Evolutionary conservation across 176 grass and related monocot species (phyloP), one percentile per base, ranked within the genome.

Genomic region (Saccharum spontaneum): DNA sequence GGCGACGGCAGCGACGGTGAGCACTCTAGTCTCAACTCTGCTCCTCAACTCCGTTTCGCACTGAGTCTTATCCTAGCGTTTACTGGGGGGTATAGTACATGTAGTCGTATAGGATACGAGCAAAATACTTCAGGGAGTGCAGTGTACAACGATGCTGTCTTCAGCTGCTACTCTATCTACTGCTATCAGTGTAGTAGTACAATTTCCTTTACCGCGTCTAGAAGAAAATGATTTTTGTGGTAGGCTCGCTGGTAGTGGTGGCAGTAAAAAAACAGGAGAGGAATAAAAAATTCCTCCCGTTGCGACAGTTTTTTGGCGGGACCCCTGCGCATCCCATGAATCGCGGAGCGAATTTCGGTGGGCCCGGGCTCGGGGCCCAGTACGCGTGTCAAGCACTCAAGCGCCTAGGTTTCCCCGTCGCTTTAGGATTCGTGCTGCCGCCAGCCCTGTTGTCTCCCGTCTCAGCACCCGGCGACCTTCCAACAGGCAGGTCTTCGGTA

Each of bases 1-100:
- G 97, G 97, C 76, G 97, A 99, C 84, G 94, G 97, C 84, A 99
- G 94, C 83, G 87, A 90, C 76, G 94, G 97, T 99, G 85, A 69
- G 24, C 66, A 4, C 24, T 86, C 28, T 28, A 28, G 28, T 28
- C 92, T 36, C 15, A 61, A 8, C 89, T 40, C 86, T 14, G 7
- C 41, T 73, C 55, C 79, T 48, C 18, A 14, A 1, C 26, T 52
- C 30, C 8, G 13, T 50, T 18, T 15, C 6, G 2, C 37, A 28
- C 36, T 23, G 34, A 28, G 75, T 61, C 75, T 77, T 61, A 28
- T 34, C 18, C 46, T 60, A 24, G 83, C 89, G 33, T 76, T 77
- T 83, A 62, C 43, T 82, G 37, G 52, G 52, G 52, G 7, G 52
- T 5, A 17, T 18, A 52, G 14, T 49, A 40, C 7, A 40, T 9